Base-by-base conservation (phyloP, 306 rosid genomes). In the Dicorynia guianensis region DNA sequence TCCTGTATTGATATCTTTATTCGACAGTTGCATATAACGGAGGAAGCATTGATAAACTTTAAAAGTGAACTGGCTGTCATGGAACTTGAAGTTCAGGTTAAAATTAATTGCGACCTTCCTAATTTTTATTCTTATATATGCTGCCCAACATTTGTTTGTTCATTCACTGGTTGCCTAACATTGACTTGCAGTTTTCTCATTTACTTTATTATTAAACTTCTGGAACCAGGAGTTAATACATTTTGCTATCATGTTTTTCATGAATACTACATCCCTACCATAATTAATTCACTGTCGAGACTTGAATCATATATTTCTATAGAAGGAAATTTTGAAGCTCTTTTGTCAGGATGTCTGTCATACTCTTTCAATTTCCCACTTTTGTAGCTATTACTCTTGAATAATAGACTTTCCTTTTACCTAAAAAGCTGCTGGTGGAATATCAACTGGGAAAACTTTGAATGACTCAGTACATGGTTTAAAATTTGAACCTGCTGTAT, bases 41-140 rank as follows among this genome's bases (percentile, higher is more conserved):
- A 95, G 84, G 90, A 89, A 47, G 96, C 85, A 9, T 86, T 92
- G 89, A 84, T 88, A 18, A 91, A 84, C 71, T 87, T 87, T 69
- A 95, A 90, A 83, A 85, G 90, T 77, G 90, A 92, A 76, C 93
- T 95, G 86, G 88, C 93, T 72, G 87, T 60, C 62, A 54, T 87
- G 86, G 97, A 90, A 79, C 93, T 83, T 78, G 91, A 95, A 79
- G 75, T 95, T 87, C 93, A 95, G 99, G 99, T 95, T 79, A 76
- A 62, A 38, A 61, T 40, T 67, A 50, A 61, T 73, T 62, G 25
- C 64, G 8, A 72, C 59, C 36, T 75, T 69, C 50, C 57, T 56
- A 15, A 18, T 64, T 44, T 84, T 68, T 66, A 70, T 67, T 63
- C 76, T 34, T 25, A 53, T 58, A 30, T 33, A n/a, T 68, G 60